A percentile compares a stretch with the other conserved stretches of the same genome.
Conservation (phyloP, 306 rosid genomes). For the Medicago lupulina region DNA sequence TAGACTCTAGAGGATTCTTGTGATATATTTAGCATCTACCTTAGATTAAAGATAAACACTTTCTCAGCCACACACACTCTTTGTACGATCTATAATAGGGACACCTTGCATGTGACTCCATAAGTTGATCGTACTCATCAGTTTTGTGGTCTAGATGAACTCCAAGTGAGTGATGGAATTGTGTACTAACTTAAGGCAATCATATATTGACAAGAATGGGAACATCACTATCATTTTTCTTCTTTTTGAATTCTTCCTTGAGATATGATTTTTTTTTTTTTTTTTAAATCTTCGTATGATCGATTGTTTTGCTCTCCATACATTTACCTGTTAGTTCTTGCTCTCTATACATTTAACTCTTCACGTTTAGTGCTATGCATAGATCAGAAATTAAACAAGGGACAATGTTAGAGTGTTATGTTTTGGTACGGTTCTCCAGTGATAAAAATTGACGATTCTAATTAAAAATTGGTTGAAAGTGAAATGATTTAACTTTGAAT, state of each 20-base stretch:
- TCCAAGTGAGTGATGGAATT: slow-evolving; percentile 2
- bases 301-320: too few relatives aligned
- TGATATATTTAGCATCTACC: not conserved
- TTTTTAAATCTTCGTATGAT: too few relatives aligned
- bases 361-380: not conserved
- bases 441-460: too few relatives aligned
- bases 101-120: not conserved
- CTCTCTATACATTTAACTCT: not conserved
- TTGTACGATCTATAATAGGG: not conserved
- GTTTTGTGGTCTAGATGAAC: not conserved
- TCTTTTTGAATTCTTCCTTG: not conserved
- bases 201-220: not conserved
- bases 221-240: not conserved
- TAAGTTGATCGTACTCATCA: not conserved
- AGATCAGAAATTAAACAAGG: not conserved
- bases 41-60: not conserved
- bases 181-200: not conserved
- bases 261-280: not conserved
- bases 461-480: too few relatives aligned
- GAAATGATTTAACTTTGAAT: too few relatives aligned
- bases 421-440: too few relatives aligned
- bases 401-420: too few relatives aligned
- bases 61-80: not conserved
- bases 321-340: not conserved
- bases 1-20: not conserved